These are phyloP conservation scores for Malassezia obtusa DNA, from an alignment of 1,284 basidiomycete species.

Conservation along the genomic window DNA sequence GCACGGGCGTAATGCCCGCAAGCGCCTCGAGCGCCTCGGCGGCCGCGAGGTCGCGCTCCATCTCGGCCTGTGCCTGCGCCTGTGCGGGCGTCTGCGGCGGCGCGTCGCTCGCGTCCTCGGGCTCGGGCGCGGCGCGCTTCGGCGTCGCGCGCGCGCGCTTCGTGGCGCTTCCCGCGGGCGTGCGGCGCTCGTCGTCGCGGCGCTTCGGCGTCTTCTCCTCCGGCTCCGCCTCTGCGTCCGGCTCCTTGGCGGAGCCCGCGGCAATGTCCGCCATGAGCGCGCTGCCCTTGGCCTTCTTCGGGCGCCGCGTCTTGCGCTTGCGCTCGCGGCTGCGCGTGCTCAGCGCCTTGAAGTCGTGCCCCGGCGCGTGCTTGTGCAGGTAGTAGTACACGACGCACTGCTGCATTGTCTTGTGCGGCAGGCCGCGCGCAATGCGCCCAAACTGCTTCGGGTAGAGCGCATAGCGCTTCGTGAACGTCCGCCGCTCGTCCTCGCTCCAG, in stretches of 20 bases:
- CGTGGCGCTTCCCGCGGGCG: background rate
- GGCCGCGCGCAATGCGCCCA: conserved; percentile 66
- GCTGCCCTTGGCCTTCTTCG: conserved; percentile 47
- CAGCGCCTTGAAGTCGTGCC: conserved; percentile 43
- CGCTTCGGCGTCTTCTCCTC: background rate
- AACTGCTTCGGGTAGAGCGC: conserved; percentile 86
- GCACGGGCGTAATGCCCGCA: conserved; percentile 19
- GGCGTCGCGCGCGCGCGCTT: conserved; percentile 4
- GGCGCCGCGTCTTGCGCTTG: conserved; percentile 40
- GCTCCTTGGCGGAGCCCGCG: conserved; percentile 35
- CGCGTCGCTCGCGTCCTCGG: background rate
- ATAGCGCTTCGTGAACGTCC: conserved; percentile 69
- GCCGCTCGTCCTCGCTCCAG: conserved; percentile 80
- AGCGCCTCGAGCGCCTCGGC: conserved; percentile 49
- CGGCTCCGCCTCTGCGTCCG: conserved; percentile 33
- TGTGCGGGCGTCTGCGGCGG: background rate
- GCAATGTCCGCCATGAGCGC: conserved; percentile 46
- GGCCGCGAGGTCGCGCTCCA: conserved; percentile 48
- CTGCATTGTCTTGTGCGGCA: conserved; percentile 73
- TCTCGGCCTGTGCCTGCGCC: conserved; percentile 11
- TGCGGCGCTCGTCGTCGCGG: background rate
- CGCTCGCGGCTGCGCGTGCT: conserved; percentile 40
- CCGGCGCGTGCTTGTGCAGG: conserved; percentile 67
- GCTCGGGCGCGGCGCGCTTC: background rate
- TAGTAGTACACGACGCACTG: conserved; percentile 94